These are phyloP conservation scores for Russula sp. DNA, from an alignment of 768 basidiomycete species.

Conservation along the genomic window DNA sequence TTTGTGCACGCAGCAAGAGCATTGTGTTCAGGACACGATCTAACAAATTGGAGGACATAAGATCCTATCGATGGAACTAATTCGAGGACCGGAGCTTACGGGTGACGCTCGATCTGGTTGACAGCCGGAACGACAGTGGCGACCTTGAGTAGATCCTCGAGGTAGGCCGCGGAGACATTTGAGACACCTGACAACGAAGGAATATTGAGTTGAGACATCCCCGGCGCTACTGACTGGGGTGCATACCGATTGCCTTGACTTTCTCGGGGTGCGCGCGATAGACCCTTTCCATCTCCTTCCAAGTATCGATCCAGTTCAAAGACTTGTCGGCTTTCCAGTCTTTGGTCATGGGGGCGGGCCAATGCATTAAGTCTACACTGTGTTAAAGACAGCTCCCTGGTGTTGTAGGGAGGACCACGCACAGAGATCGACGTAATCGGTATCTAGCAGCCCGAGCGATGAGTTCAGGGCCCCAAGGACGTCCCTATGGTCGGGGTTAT, in stretches of 20 bases:
- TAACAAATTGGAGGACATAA: conserved; percentile 23
- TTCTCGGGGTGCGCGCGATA: conserved; percentile 62
- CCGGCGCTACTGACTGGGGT: neutral
- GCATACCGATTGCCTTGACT: conserved; percentile 65
- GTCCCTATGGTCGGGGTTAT: conserved; percentile 54
- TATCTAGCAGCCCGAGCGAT: conserved; percentile 64
- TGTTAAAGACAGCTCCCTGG: neutral
- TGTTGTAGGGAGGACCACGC: conserved; percentile 22
- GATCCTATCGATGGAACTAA: neutral
- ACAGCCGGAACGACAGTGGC: conserved; percentile 59
- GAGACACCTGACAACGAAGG: conserved; percentile 43
- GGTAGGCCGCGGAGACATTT: conserved; percentile 62
- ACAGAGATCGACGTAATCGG: conserved; percentile 78
- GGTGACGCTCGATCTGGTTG: conserved; percentile 77
- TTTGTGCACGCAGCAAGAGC: conserved; percentile 53
- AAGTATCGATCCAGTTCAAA: conserved; percentile 67
- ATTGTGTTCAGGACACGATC: conserved; percentile 62
- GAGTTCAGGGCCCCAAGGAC: conserved; percentile 57
- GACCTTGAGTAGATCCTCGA: conserved; percentile 54
- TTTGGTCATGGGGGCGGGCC: conserved; percentile 69
- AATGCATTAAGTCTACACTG: conserved; percentile 64
- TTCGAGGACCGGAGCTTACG: conserved; percentile 37
- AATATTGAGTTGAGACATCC: conserved; percentile 10
- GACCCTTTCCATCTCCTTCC: conserved; percentile 70
- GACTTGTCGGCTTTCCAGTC: conserved; percentile 49